Evolutionary conservation across 352 stramenopile genomes (phyloP), one percentile per base, ranked within the genome.

Genomic region (Peronosclerospora sorghi): DNA sequence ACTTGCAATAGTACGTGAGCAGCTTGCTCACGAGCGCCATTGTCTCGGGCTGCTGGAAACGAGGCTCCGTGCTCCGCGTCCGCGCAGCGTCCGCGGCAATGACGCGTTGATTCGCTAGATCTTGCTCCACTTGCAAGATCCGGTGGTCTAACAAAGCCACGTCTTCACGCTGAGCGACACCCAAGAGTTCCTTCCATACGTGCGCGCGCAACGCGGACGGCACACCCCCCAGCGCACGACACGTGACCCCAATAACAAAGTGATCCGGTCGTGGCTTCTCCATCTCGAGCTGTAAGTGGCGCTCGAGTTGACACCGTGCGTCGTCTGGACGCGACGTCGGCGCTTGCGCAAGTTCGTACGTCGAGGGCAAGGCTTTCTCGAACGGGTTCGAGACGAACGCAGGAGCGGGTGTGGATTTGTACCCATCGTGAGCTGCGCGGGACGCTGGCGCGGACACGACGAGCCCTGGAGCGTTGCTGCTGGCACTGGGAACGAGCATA

Each of bases 1-100:
- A 73, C 50, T 96, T 96, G 79, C 87, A 96, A 56, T 96, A 96
- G 51, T 92, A 95, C 10, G 88, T 96, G 23, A 97, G 66, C 41
- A 96, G 53, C 50, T 90, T 83, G 8, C 62, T 55, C 40, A 97
- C 64, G 8, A 75, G 52, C 32, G 83, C 79, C 41, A 88, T 55
- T 4, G 85, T 91, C 51, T 83, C 62, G 0, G 67, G 66, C 44
- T 78, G 57, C 29, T 81, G 54, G 51, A 95, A 95, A 23, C 72
- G 60, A 45, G 61, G 53, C 30, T 96, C 80, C 18, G 88, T 75
- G 27, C 76, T 67, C 19, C 88, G 67, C 2, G 88, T 97, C 28
- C 88, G 69, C 5, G 67, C 55, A 8, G 86, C 83, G 48, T 97
- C 88, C 0, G 86, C 86, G 1, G 72, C 60, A 47, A 97, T 91